Evolutionary conservation across 1,139 yeast genomes (phyloP).

Genomic region (Wickerhamiella infanticola): DNA sequence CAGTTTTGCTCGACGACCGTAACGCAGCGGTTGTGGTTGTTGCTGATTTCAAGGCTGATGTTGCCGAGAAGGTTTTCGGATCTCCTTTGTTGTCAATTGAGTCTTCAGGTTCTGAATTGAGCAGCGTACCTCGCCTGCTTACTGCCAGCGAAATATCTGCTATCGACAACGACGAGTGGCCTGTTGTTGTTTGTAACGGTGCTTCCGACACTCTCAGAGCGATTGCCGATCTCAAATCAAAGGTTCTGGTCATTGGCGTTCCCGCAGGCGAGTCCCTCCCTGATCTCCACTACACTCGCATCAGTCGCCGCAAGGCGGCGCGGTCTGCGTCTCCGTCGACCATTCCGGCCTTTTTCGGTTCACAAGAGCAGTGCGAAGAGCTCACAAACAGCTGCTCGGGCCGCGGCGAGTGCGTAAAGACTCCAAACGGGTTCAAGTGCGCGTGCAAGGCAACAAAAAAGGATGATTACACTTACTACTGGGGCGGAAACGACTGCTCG

Average conservation of each 20-base stretch:
- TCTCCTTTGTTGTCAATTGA: slow-evolving; percentile 7
- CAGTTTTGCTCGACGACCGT: slow-evolving; percentile 10
- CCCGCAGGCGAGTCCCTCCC: slow-evolving; percentile 5
- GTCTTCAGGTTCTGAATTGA: neutral
- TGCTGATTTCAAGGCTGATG: slow-evolving; percentile 4
- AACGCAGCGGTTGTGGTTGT: slow-evolving; percentile 8
- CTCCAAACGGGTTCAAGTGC: slow-evolving; percentile 36
- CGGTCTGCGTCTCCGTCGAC: neutral
- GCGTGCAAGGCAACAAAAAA: slow-evolving; percentile 35
- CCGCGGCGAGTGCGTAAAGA: slow-evolving; percentile 43
- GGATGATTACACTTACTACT: slow-evolving; percentile 37
- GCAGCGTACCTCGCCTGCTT: neutral
- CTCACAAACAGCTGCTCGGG: slow-evolving; percentile 43
- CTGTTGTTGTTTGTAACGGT: slow-evolving; percentile 4
- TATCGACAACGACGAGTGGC: slow-evolving; percentile 1
- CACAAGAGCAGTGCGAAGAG: slow-evolving; percentile 38
- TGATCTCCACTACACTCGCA: neutral
- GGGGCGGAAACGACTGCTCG: slow-evolving; percentile 55
- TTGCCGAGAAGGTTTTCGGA: slow-evolving; percentile 9
- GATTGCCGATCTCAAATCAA: slow-evolving; percentile 1
- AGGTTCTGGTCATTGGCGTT: slow-evolving; percentile 7
- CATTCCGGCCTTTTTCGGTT: slow-evolving; percentile 9
- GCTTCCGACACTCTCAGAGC: neutral
- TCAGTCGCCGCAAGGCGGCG: neutral
- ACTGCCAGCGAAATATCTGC: neutral